Evolutionary conservation across 2,329 filamentous ascomycete genomes (phyloP).

Genomic region (Penicillium sclerotigenum): DNA sequence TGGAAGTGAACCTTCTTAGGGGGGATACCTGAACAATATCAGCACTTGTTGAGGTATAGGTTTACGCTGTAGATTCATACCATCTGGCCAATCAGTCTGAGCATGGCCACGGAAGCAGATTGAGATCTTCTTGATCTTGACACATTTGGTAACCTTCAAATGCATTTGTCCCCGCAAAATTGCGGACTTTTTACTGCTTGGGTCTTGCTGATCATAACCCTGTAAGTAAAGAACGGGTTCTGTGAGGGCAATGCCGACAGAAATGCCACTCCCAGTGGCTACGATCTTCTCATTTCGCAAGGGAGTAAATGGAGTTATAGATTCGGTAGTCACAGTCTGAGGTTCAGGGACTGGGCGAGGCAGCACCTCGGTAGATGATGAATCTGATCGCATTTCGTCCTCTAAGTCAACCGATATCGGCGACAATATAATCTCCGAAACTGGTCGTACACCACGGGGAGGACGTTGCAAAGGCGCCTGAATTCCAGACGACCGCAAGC

Average conservation of each 20-base stretch:
- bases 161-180: slow-evolving; percentile 82
- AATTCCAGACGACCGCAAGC: slow-evolving; percentile 36
- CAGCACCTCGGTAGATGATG: slow-evolving; percentile 27
- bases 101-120: slow-evolving; percentile 82
- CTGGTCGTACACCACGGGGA: slow-evolving; percentile 30
- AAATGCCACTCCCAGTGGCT: slow-evolving; percentile 49
- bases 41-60: not conserved
- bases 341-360: slow-evolving; percentile 22
- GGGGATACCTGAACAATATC: slow-evolving; percentile 63
- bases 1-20: slow-evolving; percentile 78
- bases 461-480: slow-evolving; percentile 23
- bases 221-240: slow-evolving; percentile 51
- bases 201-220: slow-evolving; percentile 48
- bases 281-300: slow-evolving; percentile 48
- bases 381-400: slow-evolving; percentile 29
- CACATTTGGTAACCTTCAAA: slow-evolving; percentile 77
- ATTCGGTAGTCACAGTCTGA: slow-evolving; percentile 25
- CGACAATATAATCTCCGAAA: slow-evolving; percentile 37
- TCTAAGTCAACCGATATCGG: slow-evolving; percentile 27
- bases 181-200: slow-evolving; percentile 65
- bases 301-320: slow-evolving; percentile 31
- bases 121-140: slow-evolving; percentile 88
- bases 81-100: slow-evolving; percentile 93
- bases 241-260: slow-evolving; percentile 46
- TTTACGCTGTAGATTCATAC: slow-evolving; percentile 34